Base-by-base conservation (phyloP, 805 yeast species). In the Lipomyces yamanashiensis region DNA sequence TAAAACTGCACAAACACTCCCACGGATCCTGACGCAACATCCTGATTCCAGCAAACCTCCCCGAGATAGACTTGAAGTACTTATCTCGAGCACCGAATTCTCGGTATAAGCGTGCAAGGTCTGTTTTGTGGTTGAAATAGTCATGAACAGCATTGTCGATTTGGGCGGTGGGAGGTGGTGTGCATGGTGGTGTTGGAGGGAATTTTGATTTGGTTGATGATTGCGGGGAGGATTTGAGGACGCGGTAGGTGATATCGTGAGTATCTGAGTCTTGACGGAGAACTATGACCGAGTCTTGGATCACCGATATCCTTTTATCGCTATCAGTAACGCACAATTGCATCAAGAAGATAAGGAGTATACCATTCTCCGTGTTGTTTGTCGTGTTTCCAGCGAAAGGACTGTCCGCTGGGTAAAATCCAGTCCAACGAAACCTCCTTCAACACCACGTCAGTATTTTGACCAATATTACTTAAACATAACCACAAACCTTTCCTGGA, bases 1-100 rank as follows among this genome's bases (percentile, higher is more conserved):
- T 95, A 68, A 93, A 95, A 1, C 95, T 89, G 19, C 93, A 78
- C 51, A 92, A 78, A 49, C 93, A 91, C 70, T 95, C 99, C 98
- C 98, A 95, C 0, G 99, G 98, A 68, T 93, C 97, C 74, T 95
- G 98, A 43, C 92, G 81, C 34, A 95, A 80, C 67, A 93, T 90
- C 37, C 99, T 78, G 19, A 93, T 86, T 0, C 98, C 98, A 3
- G 79, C 79, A 60, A 85, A 85, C 13, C 58, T 66, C 41, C 54
- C 56, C 2, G 60, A 47, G 50, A 73, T 73, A 13, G 66, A 73
- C 74, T 75, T 52, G 71, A 86, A 87, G 21, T 78, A 75, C 19
- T 78, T 55, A 73, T 91, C 96, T 19, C 76, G 80, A 0, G 67
- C 61, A 1, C 80, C 68, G 97, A 98, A 92, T 19, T 82, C 78